These are phyloP conservation scores for Schoenoplectus triqueter DNA, from an alignment of 202 grass and related monocot genomes.

Conservation along the genomic window DNA sequence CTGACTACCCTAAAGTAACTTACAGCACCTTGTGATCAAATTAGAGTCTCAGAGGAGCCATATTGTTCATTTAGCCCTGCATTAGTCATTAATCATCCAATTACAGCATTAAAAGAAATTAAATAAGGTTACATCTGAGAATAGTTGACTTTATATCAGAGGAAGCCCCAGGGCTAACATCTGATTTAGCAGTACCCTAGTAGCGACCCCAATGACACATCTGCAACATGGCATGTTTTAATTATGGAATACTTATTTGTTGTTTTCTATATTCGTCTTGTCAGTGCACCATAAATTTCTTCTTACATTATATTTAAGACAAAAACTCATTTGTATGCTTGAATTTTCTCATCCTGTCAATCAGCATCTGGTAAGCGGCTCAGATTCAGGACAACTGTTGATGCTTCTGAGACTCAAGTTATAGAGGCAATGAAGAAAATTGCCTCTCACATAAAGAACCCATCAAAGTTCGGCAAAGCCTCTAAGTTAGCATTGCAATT, in stretches of 20 bases:
- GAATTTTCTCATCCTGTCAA: conserved; percentile 18
- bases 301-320: not conserved
- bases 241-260: not conserved
- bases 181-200: not conserved
- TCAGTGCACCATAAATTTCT: not conserved
- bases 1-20: not conserved
- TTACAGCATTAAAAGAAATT: not conserved
- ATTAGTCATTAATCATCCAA: not conserved
- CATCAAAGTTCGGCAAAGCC: conserved; percentile 89
- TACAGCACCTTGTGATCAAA: not conserved
- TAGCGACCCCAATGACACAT: not conserved
- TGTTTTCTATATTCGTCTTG: not conserved
- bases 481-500: conserved; percentile 85
- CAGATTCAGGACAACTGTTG: conserved; percentile 81
- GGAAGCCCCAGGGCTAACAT: not conserved
- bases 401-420: conserved; percentile 81
- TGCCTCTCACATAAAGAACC: conserved; percentile 83
- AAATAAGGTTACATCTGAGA: not conserved
- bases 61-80: not conserved
- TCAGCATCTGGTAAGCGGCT: conserved; percentile 70
- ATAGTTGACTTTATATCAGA: not conserved
- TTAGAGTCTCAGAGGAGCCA: not conserved
- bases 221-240: not conserved
- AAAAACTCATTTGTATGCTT: not conserved
- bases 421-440: conserved; percentile 94